Evolutionary conservation across 257 asterid species (phyloP).

Genomic region (Gardenia jasminoides): DNA sequence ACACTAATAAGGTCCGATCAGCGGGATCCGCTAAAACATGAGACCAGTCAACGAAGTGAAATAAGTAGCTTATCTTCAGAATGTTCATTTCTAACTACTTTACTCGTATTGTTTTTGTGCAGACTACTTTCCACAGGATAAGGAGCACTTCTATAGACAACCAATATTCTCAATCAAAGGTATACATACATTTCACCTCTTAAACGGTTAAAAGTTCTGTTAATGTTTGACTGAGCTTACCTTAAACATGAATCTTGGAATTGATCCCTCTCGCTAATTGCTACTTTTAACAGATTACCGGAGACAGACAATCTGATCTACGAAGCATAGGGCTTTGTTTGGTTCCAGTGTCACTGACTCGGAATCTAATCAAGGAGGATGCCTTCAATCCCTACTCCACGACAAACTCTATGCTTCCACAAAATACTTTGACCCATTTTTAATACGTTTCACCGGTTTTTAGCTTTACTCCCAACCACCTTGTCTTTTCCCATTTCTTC

Average conservation of each 20-base stretch:
- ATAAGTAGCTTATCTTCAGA: neutral
- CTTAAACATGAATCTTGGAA: slow-evolving; percentile 3
- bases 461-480: neutral
- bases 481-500: neutral
- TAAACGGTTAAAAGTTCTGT: neutral
- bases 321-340: slow-evolving; percentile 45
- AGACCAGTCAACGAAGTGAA: neutral
- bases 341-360: slow-evolving; percentile 36
- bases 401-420: neutral
- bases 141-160: neutral
- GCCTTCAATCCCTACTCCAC: neutral
- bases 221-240: neutral
- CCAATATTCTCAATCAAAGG: slow-evolving; percentile 1
- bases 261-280: neutral
- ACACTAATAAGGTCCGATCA: neutral
- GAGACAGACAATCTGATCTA: slow-evolving; percentile 32
- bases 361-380: slow-evolving; percentile 23
- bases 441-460: neutral
- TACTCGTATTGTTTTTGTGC: neutral
- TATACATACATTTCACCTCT: neutral
- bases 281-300: slow-evolving; percentile 18
- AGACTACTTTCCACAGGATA: neutral
- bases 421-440: neutral
- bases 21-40: neutral
- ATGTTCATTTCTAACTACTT: neutral